A percentile compares a stretch with the other conserved stretches of the same genome.
These are phyloP conservation scores for Tardiomyces digboiensis DNA, from an alignment of 1,139 yeast species.

Conservation along the genomic window DNA sequence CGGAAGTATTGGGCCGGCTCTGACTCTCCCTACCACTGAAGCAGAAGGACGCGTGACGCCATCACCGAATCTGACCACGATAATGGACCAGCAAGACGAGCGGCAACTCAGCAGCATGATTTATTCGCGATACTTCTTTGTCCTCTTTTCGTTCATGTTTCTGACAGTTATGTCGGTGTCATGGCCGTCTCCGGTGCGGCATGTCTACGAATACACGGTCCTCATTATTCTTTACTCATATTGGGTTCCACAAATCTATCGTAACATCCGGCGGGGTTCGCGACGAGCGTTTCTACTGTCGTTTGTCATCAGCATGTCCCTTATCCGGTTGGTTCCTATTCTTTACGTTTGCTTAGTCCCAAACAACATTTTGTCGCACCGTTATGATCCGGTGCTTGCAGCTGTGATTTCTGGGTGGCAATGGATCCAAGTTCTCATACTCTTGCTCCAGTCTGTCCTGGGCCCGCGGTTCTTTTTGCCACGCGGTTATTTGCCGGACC, in stretches of 20 bases:
- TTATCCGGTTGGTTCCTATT: conserved; percentile 56
- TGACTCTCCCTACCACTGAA: conserved; percentile 3
- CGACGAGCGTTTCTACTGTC: conserved; percentile 57
- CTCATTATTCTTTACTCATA: conserved; percentile 51
- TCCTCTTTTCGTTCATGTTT: conserved; percentile 50
- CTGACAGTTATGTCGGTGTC: conserved; percentile 45
- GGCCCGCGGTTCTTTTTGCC: conserved; percentile 87
- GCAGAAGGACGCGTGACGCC: conserved; percentile 11
- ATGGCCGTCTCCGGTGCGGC: conserved; percentile 56
- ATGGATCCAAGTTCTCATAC: conserved; percentile 41
- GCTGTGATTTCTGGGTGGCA: conserved; percentile 42
- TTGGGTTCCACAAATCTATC: conserved; percentile 87
- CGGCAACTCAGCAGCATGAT: conserved; percentile 49
- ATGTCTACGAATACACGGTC: conserved; percentile 46
- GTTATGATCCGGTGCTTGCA: conserved; percentile 43
- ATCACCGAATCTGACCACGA: conserved; percentile 13
- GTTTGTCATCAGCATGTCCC: conserved; percentile 58
- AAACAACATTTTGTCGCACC: conserved; percentile 43
- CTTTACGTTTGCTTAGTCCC: conserved; percentile 43
- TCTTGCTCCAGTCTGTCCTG: conserved; percentile 51
- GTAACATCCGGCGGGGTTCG: conserved; percentile 71
- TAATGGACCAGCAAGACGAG: conserved; percentile 36
- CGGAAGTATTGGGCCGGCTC: conserved; percentile 11
- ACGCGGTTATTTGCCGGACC: conserved; percentile 59
- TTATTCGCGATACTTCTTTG: conserved; percentile 52